These are phyloP conservation scores for Lineolata rhizophorae DNA, from an alignment of 495 filamentous ascomycete species.

Conservation along the genomic window DNA sequence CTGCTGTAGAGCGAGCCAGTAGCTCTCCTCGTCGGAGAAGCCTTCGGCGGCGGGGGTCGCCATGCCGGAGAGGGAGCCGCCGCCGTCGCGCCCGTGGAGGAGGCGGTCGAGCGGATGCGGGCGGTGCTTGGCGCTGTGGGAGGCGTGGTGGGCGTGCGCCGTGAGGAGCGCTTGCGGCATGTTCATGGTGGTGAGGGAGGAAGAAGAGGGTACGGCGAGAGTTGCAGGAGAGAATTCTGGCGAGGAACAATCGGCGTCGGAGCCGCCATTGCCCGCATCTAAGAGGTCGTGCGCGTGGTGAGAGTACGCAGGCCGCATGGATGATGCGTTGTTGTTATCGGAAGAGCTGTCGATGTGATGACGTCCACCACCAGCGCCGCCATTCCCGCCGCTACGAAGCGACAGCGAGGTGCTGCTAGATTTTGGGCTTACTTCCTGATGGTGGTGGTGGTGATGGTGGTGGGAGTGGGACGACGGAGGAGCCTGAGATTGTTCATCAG, in stretches of 20 bases:
- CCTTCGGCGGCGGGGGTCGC: slow-evolving; percentile 16
- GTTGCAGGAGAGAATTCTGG: no score
- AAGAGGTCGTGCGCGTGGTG: no score
- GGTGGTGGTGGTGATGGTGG: neutral
- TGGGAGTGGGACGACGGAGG: neutral
- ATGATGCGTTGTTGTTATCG: no score
- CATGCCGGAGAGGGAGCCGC: slow-evolving; percentile 7
- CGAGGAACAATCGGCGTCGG: no score
- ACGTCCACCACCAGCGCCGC: no score
- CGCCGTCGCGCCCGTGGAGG: slow-evolving; percentile 7
- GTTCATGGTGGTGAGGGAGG: neutral
- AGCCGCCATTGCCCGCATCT: no score
- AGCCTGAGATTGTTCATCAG: neutral
- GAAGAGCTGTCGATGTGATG: no score
- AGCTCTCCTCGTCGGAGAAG: slow-evolving; percentile 15
- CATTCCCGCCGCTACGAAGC: no score
- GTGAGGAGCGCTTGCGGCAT: slow-evolving; percentile 1
- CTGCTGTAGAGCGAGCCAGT: slow-evolving; percentile 12
- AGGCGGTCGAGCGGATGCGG: slow-evolving; percentile 1
- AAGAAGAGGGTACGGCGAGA: neutral
- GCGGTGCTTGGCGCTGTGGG: slow-evolving; percentile 6
- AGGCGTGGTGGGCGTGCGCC: slow-evolving; percentile 5
- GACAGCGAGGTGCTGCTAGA: no score
- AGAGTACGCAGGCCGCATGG: no score
- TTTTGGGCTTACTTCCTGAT: neutral